phyloP scores from a whole-genome alignment of 1,139 yeast genomes.

The Candida sp. region DNA sequence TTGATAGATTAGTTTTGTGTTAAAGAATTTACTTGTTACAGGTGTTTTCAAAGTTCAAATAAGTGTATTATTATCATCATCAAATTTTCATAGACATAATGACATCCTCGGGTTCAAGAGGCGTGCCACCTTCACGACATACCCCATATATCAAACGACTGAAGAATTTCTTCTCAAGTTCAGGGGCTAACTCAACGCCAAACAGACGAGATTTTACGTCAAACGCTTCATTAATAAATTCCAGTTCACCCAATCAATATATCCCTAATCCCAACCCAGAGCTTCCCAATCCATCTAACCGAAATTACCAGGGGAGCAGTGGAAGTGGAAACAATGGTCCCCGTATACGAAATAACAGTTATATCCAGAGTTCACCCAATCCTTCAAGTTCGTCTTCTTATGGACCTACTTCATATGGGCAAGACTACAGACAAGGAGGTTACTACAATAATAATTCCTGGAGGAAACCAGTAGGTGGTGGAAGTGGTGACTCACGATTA shows the following conservation, averaged over 20 bases:
- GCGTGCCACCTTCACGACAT: conserved; percentile 25
- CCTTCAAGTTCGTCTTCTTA: conserved; percentile 1
- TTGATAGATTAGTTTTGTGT: background rate
- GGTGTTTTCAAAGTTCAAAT: background rate
- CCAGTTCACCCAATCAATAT: background rate
- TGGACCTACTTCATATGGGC: background rate
- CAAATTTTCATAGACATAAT: conserved; percentile 7
- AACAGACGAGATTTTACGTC: conserved; percentile 11
- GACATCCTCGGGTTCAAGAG: conserved; percentile 30
- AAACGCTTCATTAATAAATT: background rate
- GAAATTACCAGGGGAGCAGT: background rate
- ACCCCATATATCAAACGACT: conserved; percentile 31
- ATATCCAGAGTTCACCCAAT: background rate
- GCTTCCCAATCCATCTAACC: background rate
- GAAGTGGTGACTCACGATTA: conserved; percentile 17
- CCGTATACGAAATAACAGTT: conserved; percentile 1
- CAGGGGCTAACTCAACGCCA: conserved; percentile 2
- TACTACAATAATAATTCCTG: conserved; percentile 15
- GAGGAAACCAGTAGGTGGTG: conserved; percentile 12
- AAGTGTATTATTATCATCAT: background rate
- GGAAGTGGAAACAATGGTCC: background rate
- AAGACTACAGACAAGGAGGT: conserved; percentile 6
- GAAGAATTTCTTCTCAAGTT: conserved; percentile 28
- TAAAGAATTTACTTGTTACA: background rate
- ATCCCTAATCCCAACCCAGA: conserved; percentile 1